Evolutionary conservation across 2,329 filamentous ascomycete species (phyloP), one percentile per base, ranked within the genome.

Genomic region (Aspergillus hiratsukae): DNA sequence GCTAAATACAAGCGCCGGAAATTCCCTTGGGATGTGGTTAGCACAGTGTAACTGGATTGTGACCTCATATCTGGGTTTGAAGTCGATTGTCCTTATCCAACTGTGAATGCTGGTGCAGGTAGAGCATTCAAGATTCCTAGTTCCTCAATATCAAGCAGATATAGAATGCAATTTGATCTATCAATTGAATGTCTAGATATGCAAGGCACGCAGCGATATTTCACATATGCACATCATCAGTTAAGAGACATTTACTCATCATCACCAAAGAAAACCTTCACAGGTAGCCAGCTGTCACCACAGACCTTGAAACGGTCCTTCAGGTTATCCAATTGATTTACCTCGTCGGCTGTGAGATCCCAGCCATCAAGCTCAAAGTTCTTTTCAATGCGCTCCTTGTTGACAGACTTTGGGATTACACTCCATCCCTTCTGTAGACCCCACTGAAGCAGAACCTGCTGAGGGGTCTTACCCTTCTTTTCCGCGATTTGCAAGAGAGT

Each of bases 361-460:
- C 86, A 93, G 53, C 87, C 89, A 72, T 91, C 84, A 52, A 90
- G 79, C 72, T 88, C 83, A 65, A 86, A 90, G 81, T 96, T 95
- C 60, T 78, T 83, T 75, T 88, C 80, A 67, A 96, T 91, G 45
- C 90, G 83, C 53, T 79, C 80, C 63, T 85, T 82, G 63, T 84
- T 91, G 57, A 92, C 88, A 52, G 84, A 88, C 82, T 96, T 96
- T 67, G 90, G 90, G 66, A 96, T 91, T 52, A 96, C 90, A 62
- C 85, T 88, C 80, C 87, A 90, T 57, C 88, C 90, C 70, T 91
- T 86, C 72, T 89, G 84, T 54, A 95, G 77, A 61, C 90, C 90
- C 90, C 90, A 96, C 66, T 86, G 79, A 37, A 84, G 72, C 27
- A 81, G 76, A 6, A 81, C 76, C 66, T 84, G 81, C 51, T 82